Evolutionary conservation across 106 monocot species (phyloP).

Genomic region (Dactylorhiza incarnata): DNA sequence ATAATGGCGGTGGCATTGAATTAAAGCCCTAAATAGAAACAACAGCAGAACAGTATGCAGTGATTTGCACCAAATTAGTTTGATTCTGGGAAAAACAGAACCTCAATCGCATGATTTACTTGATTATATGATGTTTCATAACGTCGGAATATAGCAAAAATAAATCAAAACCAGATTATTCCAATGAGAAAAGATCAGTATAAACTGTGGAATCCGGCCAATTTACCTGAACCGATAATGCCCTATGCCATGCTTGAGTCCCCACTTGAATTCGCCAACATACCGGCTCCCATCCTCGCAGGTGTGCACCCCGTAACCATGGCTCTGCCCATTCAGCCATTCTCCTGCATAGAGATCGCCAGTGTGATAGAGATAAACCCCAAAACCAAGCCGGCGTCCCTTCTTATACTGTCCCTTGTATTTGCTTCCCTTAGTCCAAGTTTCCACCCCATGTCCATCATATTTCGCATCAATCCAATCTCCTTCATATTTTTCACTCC

Average conservation of each 20-base stretch:
- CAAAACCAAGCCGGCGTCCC: constrained; percentile 20
- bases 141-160: background rate
- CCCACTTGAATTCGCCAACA: constrained; percentile 24
- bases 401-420: constrained; percentile 17
- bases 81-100: background rate
- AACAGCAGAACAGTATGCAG: background rate
- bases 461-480: constrained; percentile 25
- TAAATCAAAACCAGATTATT: background rate
- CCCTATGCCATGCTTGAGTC: constrained; percentile 27
- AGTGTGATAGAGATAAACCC: constrained; percentile 21
- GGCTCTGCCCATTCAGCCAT: constrained; percentile 26
- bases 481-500: constrained; percentile 24
- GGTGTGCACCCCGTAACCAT: constrained; percentile 25
- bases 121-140: too few relatives aligned
- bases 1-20: background rate
- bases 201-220: background rate
- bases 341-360: constrained; percentile 27
- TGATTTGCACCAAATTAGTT: background rate
- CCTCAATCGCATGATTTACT: background rate
- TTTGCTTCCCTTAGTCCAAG: constrained; percentile 22
- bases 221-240: constrained; percentile 21
- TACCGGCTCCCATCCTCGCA: constrained; percentile 25
- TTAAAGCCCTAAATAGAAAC: background rate
- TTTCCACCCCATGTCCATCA: constrained; percentile 25
- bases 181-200: background rate